Evolutionary conservation across 179 eudicot genomes (phyloP).

Genomic region (Sideroxylon spinosum): DNA sequence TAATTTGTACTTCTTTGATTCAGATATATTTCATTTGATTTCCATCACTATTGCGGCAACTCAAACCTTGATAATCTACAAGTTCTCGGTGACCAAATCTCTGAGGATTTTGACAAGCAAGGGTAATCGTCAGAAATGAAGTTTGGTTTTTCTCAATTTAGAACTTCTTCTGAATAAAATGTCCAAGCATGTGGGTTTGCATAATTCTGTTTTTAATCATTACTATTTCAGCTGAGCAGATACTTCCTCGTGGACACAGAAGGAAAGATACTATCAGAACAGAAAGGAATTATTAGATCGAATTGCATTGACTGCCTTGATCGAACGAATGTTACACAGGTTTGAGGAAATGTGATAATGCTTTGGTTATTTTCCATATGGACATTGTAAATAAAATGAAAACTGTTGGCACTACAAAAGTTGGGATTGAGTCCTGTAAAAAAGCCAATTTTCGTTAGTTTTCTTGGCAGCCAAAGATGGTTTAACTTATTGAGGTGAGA

Average conservation of each 20-base stretch:
- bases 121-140: constrained; percentile 47
- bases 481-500: not conserved
- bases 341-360: constrained; percentile 27
- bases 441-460: not conserved
- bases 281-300: constrained; percentile 80
- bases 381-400: not conserved
- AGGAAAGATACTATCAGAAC: constrained; percentile 55
- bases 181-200: constrained; percentile 23
- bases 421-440: not conserved
- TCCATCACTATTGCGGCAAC: constrained; percentile 70
- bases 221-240: constrained; percentile 64
- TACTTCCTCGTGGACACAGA: constrained; percentile 65
- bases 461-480: not conserved
- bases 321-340: constrained; percentile 97
- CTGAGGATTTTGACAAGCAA: constrained; percentile 72
- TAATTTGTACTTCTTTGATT: constrained; percentile 18
- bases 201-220: constrained; percentile 36
- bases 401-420: not conserved
- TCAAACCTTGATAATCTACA: constrained; percentile 65
- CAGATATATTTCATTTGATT: constrained; percentile 87
- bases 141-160: constrained; percentile 13
- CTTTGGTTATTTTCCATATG: constrained; percentile 12
- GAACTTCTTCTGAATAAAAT: constrained; percentile 10
- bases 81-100: constrained; percentile 61
- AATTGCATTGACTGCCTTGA: constrained; percentile 98